A percentile compares a stretch with the other conserved stretches of the same genome.
These are phyloP conservation scores for Colletotrichum lupini DNA, from an alignment of 2,329 filamentous ascomycete genomes.

Conservation along the genomic window DNA sequence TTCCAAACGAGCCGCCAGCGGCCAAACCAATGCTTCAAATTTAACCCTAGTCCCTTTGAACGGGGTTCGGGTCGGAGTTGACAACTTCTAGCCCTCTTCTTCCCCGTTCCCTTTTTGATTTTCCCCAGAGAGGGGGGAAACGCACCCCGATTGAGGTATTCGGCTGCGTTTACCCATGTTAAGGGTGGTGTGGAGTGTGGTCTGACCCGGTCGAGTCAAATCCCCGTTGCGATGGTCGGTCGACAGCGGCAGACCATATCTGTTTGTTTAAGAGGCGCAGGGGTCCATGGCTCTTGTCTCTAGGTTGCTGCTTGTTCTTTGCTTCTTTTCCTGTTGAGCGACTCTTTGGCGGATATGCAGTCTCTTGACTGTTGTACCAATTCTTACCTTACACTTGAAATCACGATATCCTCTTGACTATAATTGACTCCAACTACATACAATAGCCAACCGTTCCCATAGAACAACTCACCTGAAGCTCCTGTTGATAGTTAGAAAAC, in stretches of 20 bases:
- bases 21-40: background rate
- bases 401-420: background rate
- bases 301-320: background rate
- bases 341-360: background rate
- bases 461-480: background rate
- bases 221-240: background rate
- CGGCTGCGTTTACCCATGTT: background rate
- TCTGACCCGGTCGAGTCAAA: background rate
- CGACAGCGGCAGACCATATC: background rate
- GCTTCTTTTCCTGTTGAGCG: background rate
- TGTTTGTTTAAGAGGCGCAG: background rate
- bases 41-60: background rate
- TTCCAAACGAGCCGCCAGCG: background rate
- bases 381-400: background rate
- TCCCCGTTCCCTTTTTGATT: background rate
- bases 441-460: background rate
- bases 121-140: background rate
- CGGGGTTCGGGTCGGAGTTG: constrained; percentile 27
- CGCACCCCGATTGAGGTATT: background rate
- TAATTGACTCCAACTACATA: background rate
- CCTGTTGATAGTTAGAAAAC: background rate
- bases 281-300: background rate
- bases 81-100: background rate
- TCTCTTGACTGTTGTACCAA: background rate
- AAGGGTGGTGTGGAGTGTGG: constrained; percentile 5